Conservation (phyloP, 176 grass and related monocot genomes). For the Triticum turgidum region DNA sequence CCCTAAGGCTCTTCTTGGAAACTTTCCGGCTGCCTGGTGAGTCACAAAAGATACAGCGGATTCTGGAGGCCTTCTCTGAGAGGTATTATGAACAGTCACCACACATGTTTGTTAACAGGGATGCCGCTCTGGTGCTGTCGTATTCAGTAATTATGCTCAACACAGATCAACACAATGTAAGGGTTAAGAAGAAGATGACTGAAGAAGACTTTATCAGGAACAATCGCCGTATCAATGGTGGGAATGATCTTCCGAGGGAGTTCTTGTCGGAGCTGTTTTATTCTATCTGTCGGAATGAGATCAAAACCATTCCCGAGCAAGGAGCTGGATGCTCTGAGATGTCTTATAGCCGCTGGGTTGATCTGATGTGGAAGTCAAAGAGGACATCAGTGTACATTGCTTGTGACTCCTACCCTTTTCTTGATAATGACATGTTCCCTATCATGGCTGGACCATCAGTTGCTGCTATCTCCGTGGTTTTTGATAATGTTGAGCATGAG, state of each 20-base stretch:
- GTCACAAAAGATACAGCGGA: slow-evolving; percentile 95
- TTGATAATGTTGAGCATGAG: slow-evolving; percentile 89
- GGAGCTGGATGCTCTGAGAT: slow-evolving; percentile 85
- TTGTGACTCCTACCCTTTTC: slow-evolving; percentile 65
- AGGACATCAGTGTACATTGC: slow-evolving; percentile 73
- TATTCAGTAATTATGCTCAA: slow-evolving; percentile 99
- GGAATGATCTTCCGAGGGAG: slow-evolving; percentile 82
- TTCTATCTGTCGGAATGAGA: slow-evolving; percentile 95
- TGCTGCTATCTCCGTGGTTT: slow-evolving; percentile 92
- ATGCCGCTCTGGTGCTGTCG: slow-evolving; percentile 85
- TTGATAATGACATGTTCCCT: slow-evolving; percentile 94
- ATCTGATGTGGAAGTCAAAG: slow-evolving; percentile 84
- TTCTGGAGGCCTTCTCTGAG: slow-evolving; percentile 96
- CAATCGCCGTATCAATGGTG: slow-evolving; percentile 92
- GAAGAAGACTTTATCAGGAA: slow-evolving; percentile 99
- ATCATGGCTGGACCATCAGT: slow-evolving; percentile 81
- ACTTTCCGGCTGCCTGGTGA: slow-evolving; percentile 96
- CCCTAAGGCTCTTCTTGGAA: slow-evolving; percentile 94
- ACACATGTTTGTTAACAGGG: slow-evolving; percentile 81
- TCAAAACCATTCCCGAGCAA: slow-evolving; percentile 82
- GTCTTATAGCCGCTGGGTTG: slow-evolving; percentile 91
- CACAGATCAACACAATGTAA: slow-evolving; percentile 94
- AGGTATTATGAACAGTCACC: slow-evolving; percentile 94
- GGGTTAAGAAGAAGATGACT: slow-evolving; percentile 99
- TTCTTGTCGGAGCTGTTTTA: slow-evolving; percentile 79